Conservation (phyloP, 169 alveolate genomes). For the Plasmodium sp. region DNA sequence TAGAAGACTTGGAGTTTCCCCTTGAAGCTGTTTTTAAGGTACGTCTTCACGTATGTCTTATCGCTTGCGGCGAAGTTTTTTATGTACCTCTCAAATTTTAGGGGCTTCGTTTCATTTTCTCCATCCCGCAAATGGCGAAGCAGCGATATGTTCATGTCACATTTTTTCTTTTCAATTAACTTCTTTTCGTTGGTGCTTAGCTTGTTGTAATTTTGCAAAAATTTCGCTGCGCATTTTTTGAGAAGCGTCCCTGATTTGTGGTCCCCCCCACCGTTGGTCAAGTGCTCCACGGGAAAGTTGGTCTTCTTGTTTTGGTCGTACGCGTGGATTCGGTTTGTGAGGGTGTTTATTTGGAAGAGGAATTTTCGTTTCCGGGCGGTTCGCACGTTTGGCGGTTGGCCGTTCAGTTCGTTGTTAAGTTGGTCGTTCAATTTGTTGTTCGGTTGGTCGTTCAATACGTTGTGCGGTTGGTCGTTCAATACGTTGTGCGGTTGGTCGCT, state of each 20-base stretch:
- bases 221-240: constrained; percentile 30
- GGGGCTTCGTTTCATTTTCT: neutral
- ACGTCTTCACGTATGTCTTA: constrained; percentile 48
- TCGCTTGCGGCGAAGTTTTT: constrained; percentile 5
- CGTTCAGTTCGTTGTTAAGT: neutral
- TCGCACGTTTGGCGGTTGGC: neutral
- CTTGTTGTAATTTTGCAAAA: constrained; percentile 32
- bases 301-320: constrained; percentile 31
- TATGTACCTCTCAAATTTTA: constrained; percentile 49
- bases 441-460: neutral
- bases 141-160: constrained; percentile 30
- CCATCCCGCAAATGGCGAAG: neutral
- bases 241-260: neutral
- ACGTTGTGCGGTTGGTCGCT: neutral
- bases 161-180: constrained; percentile 54
- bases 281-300: constrained; percentile 13
- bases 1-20: constrained; percentile 44
- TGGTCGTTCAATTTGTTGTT: neutral
- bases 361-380: neutral
- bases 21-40: constrained; percentile 43
- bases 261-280: neutral
- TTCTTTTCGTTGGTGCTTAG: constrained; percentile 24
- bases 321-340: constrained; percentile 50
- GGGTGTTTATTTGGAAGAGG: constrained; percentile 37
- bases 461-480: neutral